Base-by-base conservation (phyloP, 306 rosid species). In the Purshia tridentata region DNA sequence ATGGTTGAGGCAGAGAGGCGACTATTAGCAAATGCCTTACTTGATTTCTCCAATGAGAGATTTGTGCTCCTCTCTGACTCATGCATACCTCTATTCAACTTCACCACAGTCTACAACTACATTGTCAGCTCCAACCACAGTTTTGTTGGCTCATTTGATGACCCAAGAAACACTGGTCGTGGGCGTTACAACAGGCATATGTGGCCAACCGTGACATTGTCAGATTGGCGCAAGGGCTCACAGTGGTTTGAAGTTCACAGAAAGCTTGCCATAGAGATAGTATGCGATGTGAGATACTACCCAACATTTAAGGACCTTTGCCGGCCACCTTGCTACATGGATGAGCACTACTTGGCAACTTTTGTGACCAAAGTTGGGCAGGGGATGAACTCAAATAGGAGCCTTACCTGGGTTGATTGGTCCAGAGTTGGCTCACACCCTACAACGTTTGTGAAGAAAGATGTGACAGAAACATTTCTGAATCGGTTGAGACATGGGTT, bases 331-430 rank as follows among this genome's bases (percentile, higher is more conserved):
- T 84, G 84, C 60, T 84, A 80, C 72, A 74, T 58, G 69, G 84
- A 84, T 13, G 84, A 80, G 72, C 87, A 80, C 51, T 84, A 80
- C 23, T 29, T 80, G 51, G 77, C 84, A n/a, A 84, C 87, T 48
- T 61, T 84, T 11, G 84, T 80, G 72, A 65, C 20, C 18, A 80
- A 76, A 19, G 47, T 65, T 58, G 46, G 40, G 9, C 39, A 68
- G 6, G 52, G 57, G 8, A 15, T 35, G 59, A 84, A 69, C 42
- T 73, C 84, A 1, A 80, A 84, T n/a, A 37, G 79, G 41, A 64
- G 72, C 67, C 46, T 84, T 9, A 84, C 84, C 1, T 80, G 87
- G 84, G 87, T 77, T 4, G 84, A 84, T 77, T 80, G 87, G 87
- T 77, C 87, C 8, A 52, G 49, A 12, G 80, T 75, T 18, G 87